Base-by-base conservation (phyloP, 2,329 filamentous ascomycete genomes). In the Clonostachys rhizophaga region DNA sequence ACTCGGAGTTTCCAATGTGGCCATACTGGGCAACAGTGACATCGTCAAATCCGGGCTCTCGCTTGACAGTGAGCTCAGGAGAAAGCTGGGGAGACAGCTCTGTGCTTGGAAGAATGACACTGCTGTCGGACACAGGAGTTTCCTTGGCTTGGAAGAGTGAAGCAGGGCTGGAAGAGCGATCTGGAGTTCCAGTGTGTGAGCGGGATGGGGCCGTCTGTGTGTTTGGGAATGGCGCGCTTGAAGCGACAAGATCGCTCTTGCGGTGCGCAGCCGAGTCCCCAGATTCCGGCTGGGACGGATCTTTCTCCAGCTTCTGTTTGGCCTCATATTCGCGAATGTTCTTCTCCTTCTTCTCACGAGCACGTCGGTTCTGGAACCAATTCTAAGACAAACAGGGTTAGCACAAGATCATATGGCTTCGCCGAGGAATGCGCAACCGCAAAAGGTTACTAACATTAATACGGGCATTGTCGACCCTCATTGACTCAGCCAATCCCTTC, bases 301-400 rank as follows among this genome's bases (percentile, higher is more conserved):
- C 60, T 51, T 67, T 68, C 47, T 70, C 65, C 17, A 60, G 48
- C 49, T 58, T 59, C 45, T 69, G 67, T 46, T 58, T 64, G 35
- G 66, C 67, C 36, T 68, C 66, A 46, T 69, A 69, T 49, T 68
- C 66, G 34, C 64, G 61, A 40, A 69, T 69, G 44, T 81, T 82
- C 57, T 73, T 77, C 60, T 83, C 78, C 58, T 84, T 81, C 74
- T 83, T 83, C 52, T 79, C 79, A 63, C 82, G 79, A 46, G 82
- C 81, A 45, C 82, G 74, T 49, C 82, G 71, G 58, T 86, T 86
- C 55, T 86, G 82, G 57, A 86, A 86, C 82, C 82, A 86, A 58
- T 86, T 86, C 81, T 85, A 45, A 10, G 18, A 50, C 18, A 39
- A n/a, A 39, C 14, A 39, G 14, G 36, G 36, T 39, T 39, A 39